Evolutionary conservation across 2,329 filamentous ascomycete species (phyloP), one percentile per base, ranked within the genome.

Genomic region (Trichoderma afroharzianum): DNA sequence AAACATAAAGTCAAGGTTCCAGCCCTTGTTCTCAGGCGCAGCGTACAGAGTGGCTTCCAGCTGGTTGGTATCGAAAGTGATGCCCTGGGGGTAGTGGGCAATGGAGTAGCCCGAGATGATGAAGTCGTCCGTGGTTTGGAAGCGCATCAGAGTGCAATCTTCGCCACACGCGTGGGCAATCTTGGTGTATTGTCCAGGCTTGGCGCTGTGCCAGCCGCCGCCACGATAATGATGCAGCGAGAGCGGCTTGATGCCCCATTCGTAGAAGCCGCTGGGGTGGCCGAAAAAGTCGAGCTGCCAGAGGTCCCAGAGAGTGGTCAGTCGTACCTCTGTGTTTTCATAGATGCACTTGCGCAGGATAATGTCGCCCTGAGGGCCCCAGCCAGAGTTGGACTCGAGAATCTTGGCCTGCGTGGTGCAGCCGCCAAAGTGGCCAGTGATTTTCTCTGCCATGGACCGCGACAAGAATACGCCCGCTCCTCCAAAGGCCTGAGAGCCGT

Each of bases 141-240:
- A 90, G 50, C 88, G 85, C 75, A 87, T 85, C 70, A 91, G 79
- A 26, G 85, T 84, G 77, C 88, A 90, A 73, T 90, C 87, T 77
- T 88, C 86, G 36, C 89, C 88, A 74, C 88, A 91, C 15, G 88
- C 82, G 71, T 88, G 84, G 7, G 88, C 85, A 33, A 90, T 82
- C 76, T 88, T 86, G 74, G 86, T 85, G 77, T 88, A 85, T 73
- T 88, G 85, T 76, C 84, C 85, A 63, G 89, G 87, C 71, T 83
- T 82, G 39, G 85, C 86, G 26, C 79, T 77, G 78, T 88, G 87
- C 87, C 87, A 89, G 70, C 85, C 84, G 57, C 86, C 86, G 61
- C 87, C 87, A 76, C 89, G 89, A 83, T 89, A 91, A 81, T 91
- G 88, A 79, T 91, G 89, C 26, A 91, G 83, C 8, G 87, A 89